Conservation (phyloP, 2,329 filamentous ascomycete genomes). For the Fusarium staphyleae region DNA sequence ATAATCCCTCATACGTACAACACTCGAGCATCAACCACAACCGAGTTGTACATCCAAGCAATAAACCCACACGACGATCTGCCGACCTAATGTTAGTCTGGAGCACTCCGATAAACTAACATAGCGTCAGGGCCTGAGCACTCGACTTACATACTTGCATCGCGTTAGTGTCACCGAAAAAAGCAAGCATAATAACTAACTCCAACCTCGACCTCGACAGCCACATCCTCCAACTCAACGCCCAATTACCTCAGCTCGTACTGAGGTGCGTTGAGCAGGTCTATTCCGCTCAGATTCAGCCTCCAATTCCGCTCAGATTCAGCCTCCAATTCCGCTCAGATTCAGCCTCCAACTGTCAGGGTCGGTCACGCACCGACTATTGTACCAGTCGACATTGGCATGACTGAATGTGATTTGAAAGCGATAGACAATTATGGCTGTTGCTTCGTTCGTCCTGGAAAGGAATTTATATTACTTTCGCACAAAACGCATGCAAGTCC, state of each 20-base stretch:
- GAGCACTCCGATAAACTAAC: constrained; percentile 24
- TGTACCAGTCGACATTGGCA: background rate
- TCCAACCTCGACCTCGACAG: constrained; percentile 20
- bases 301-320: constrained; percentile 8
- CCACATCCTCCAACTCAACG: constrained; percentile 14
- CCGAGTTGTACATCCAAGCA: background rate
- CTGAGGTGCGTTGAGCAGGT: no score
- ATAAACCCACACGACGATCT: constrained; percentile 14
- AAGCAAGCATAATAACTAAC: constrained; percentile 34
- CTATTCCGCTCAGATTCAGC: background rate
- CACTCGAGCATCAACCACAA: background rate
- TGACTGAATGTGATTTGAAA: no score
- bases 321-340: background rate
- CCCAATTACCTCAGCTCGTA: constrained; percentile 18
- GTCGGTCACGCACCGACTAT: background rate
- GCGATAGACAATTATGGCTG: no score
- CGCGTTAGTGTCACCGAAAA: constrained; percentile 38
- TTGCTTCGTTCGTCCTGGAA: no score
- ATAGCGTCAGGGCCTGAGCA: constrained; percentile 20
- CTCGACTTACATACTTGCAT: constrained; percentile 36
- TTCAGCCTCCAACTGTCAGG: constrained; percentile 11
- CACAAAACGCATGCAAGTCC: no score
- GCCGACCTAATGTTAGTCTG: constrained; percentile 1
- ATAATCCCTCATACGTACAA: no score
- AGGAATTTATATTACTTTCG: no score